Evolutionary conservation across 2,329 filamentous ascomycete genomes (phyloP).

Genomic region (Teratosphaeria epicoccoides): DNA sequence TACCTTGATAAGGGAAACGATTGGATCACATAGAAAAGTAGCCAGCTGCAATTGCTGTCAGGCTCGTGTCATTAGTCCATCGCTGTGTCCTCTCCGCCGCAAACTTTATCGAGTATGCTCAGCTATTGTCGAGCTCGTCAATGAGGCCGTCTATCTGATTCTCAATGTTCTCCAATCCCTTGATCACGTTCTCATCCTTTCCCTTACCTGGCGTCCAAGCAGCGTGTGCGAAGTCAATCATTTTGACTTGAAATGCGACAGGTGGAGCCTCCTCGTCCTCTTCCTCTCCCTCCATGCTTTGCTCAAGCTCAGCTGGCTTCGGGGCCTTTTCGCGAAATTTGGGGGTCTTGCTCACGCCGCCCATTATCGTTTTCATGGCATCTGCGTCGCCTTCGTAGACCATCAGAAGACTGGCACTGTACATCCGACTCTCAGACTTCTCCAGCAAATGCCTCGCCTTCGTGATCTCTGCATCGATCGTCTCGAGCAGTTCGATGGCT

Average conservation of each 20-base stretch:
- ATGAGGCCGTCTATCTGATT: constrained; percentile 24
- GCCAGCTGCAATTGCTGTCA: not conserved
- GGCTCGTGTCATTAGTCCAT: not conserved
- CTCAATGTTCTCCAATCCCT: constrained; percentile 42
- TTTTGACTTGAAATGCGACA: constrained; percentile 65
- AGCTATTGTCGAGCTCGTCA: not conserved
- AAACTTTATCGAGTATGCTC: not conserved
- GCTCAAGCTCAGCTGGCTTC: constrained; percentile 15
- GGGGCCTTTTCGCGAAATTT: constrained; percentile 18
- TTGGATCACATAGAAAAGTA: no score
- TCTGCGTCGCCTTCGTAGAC: constrained; percentile 55
- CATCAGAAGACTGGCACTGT: constrained; percentile 53
- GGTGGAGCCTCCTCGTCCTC: constrained; percentile 42
- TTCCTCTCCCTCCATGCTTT: constrained; percentile 38
- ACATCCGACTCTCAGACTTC: constrained; percentile 56
- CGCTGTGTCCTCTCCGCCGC: not conserved
- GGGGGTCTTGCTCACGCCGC: constrained; percentile 27
- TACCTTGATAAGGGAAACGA: no score
- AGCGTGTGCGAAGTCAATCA: constrained; percentile 97
- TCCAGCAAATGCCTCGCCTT: constrained; percentile 46
- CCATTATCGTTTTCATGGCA: constrained; percentile 40
- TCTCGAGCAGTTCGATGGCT: constrained; percentile 34
- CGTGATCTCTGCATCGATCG: constrained; percentile 26
- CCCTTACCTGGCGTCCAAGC: constrained; percentile 70
- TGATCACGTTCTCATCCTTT: constrained; percentile 81